Percentiles rank a stretch among this genome's conserved stretches.
These are phyloP conservation scores for Carex scoparia DNA, from an alignment of 176 grass and related monocot genomes.

Conservation along the genomic window DNA sequence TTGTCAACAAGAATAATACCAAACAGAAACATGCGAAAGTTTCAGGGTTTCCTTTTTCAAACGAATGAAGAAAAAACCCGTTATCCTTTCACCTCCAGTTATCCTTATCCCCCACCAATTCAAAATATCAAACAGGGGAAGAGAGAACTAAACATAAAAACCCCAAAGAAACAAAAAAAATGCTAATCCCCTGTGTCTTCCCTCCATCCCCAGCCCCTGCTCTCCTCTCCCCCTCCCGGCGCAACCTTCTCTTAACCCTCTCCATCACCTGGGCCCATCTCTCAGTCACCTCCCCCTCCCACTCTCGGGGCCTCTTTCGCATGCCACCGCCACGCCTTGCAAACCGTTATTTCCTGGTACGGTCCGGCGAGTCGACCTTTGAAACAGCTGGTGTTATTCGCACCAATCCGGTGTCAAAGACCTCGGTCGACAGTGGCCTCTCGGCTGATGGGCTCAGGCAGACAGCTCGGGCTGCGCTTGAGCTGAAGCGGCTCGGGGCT, in stretches of 20 bases:
- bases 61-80: too few species aligned
- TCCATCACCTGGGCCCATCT: conserved; percentile 24
- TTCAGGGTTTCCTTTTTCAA: too few species aligned
- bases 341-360: conserved; percentile 91
- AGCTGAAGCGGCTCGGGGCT: conserved; percentile 69
- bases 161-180: neutral
- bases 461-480: conserved; percentile 61
- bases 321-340: conserved; percentile 70
- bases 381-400: conserved; percentile 63
- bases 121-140: neutral
- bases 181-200: neutral
- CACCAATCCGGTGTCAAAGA: conserved; percentile 86
- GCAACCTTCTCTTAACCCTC: conserved; percentile 43
- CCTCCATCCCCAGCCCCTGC: neutral
- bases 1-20: too few species aligned
- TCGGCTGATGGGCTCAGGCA: conserved; percentile 64
- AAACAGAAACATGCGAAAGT: too few species aligned
- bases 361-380: conserved; percentile 78
- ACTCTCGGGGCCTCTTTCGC: conserved; percentile 78
- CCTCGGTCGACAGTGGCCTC: conserved; percentile 82
- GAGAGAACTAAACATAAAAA: neutral
- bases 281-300: conserved; percentile 20
- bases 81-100: too few species aligned
- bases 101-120: neutral
- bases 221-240: conserved; percentile 18